Conservation (phyloP, 768 basidiomycete species). For the Auricularia auricula-judae region DNA sequence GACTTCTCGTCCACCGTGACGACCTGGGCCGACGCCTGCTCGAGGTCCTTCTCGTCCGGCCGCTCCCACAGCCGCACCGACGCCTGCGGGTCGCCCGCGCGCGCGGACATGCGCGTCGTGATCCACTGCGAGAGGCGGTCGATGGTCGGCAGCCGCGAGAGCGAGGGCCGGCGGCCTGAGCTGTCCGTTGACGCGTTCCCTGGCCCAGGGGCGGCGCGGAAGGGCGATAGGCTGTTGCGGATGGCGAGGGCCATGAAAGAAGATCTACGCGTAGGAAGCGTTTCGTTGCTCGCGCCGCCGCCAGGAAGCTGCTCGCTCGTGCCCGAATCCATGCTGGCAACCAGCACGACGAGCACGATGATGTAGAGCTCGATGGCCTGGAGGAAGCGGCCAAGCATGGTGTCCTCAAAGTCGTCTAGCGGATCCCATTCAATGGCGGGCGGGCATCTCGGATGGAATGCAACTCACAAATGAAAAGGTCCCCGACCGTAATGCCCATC, state of each 20-base stretch:
- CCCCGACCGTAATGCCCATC: conserved; percentile 42
- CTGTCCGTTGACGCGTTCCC: neutral
- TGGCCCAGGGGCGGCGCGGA: neutral
- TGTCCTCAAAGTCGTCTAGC: conserved; percentile 59
- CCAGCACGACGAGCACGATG: conserved; percentile 45
- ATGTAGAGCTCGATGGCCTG: conserved; percentile 51
- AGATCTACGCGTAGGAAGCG: neutral
- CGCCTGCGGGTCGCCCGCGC: neutral
- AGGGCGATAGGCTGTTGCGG: neutral
- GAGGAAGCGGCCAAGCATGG: conserved; percentile 53
- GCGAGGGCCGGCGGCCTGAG: neutral
- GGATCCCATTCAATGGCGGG: neutral
- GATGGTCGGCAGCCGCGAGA: neutral
- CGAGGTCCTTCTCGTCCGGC: neutral
- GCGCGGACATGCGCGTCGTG: neutral
- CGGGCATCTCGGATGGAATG: neutral
- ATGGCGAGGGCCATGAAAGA: neutral
- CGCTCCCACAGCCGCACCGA: neutral
- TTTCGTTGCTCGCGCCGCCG: neutral
- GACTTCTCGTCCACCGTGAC: conserved; percentile 1
- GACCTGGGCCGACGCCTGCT: neutral
- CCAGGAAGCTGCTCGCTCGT: neutral
- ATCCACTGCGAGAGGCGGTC: neutral
- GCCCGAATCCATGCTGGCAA: conserved; percentile 12
- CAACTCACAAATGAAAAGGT: conserved; percentile 46